These are phyloP conservation scores for Alternaria triticina DNA, from an alignment of 2,329 filamentous ascomycete species.

Conservation along the genomic window DNA sequence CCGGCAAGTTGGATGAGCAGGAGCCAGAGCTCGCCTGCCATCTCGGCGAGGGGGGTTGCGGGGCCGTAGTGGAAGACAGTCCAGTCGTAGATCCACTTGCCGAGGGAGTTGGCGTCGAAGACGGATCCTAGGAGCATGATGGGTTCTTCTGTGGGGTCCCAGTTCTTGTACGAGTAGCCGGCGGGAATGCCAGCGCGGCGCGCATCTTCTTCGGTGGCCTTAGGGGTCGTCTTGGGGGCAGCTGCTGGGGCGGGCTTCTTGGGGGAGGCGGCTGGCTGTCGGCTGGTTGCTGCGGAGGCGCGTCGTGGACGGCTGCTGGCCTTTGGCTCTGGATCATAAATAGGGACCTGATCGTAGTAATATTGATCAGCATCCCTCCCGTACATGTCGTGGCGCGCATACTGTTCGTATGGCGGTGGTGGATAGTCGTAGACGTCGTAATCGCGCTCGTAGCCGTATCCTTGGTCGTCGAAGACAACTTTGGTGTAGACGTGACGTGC, in stretches of 20 bases:
- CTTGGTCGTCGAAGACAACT: conserved; percentile 61
- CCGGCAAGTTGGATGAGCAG: conserved; percentile 91
- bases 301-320: conserved; percentile 60
- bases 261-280: conserved; percentile 47
- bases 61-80: conserved; percentile 89
- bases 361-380: conserved; percentile 60
- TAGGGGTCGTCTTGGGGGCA: conserved; percentile 43
- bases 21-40: conserved; percentile 94
- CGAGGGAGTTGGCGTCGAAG: conserved; percentile 95
- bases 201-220: conserved; percentile 71
- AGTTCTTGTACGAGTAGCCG: conserved; percentile 96
- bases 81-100: conserved; percentile 99
- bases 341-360: conserved; percentile 58
- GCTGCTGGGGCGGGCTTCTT: conserved; percentile 40
- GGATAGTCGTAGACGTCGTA: conserved; percentile 54
- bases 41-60: conserved; percentile 81
- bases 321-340: conserved; percentile 52
- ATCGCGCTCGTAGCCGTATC: conserved; percentile 56
- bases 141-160: conserved; percentile 92
- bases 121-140: conserved; percentile 95
- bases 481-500: conserved; percentile 63
- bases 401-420: conserved; percentile 58
- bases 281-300: conserved; percentile 61
- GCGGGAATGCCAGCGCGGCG: conserved; percentile 73
- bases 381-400: conserved; percentile 61